phyloP scores from a whole-genome alignment of 352 stramenopile genomes.

The Phytopythium cucurbitacearum region DNA sequence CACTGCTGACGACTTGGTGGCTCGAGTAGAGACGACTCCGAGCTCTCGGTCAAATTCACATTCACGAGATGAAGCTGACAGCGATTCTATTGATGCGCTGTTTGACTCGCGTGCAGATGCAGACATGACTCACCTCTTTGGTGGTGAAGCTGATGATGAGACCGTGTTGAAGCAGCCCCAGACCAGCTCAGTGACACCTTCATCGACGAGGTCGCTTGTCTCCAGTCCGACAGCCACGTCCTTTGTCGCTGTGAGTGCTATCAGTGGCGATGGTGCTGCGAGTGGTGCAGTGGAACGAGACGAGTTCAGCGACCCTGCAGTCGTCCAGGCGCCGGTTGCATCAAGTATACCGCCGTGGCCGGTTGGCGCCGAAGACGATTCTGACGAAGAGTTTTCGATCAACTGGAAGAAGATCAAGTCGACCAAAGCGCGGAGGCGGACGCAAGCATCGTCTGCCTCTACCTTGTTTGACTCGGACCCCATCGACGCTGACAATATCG shows the following conservation, averaged over 20 bases:
- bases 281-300: not conserved
- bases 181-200: not conserved
- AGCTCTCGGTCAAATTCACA: conserved; percentile 1
- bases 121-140: conserved; percentile 34
- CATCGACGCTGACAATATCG: not conserved
- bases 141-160: conserved; percentile 5
- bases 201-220: not conserved
- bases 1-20: too few species aligned
- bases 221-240: too few species aligned
- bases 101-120: conserved; percentile 50
- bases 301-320: not conserved
- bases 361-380: conserved; percentile 8
- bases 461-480: conserved; percentile 1
- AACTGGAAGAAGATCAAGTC: conserved; percentile 41
- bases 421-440: conserved; percentile 16
- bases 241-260: too few species aligned
- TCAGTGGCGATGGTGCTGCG: too few species aligned
- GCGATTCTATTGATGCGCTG: conserved; percentile 63
- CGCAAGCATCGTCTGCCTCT: conserved; percentile 1
- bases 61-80: conserved; percentile 4
- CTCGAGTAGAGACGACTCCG: not conserved
- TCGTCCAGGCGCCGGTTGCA: not conserved
- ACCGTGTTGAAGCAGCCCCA: not conserved
- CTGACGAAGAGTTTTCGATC: conserved; percentile 37
- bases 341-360: not conserved